Percentiles rank a stretch among this genome's conserved stretches.
These are phyloP conservation scores for Purpureocillium lavendulum DNA, from an alignment of 2,329 filamentous ascomycete genomes.

Conservation along the genomic window DNA sequence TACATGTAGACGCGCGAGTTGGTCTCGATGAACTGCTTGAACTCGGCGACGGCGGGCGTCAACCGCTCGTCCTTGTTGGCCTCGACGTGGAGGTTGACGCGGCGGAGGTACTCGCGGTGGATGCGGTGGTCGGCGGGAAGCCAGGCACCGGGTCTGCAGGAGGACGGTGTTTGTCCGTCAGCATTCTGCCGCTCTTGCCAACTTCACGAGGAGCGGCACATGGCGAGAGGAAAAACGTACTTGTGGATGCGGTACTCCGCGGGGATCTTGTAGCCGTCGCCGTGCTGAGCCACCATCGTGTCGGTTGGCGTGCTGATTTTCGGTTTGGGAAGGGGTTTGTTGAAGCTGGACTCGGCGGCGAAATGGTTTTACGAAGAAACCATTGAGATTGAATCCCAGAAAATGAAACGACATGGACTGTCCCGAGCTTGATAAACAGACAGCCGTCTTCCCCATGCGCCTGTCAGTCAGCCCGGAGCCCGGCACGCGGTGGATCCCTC, in stretches of 20 bases:
- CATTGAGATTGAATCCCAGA: too few relatives aligned
- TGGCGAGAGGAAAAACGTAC: constrained; percentile 27
- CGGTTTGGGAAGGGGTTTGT: too few relatives aligned
- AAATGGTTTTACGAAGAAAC: too few relatives aligned
- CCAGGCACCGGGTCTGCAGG: constrained; percentile 50
- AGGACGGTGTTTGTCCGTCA: background rate
- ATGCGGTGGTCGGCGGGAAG: constrained; percentile 54
- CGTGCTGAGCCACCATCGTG: constrained; percentile 42
- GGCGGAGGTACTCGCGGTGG: constrained; percentile 54
- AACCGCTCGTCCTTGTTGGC: constrained; percentile 37
- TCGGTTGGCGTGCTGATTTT: too few relatives aligned
- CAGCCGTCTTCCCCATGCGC: too few relatives aligned
- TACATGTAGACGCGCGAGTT: constrained; percentile 59
- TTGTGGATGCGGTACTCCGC: constrained; percentile 34
- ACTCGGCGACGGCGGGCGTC: constrained; percentile 53
- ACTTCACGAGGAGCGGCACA: too few relatives aligned
- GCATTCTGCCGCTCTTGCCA: too few relatives aligned
- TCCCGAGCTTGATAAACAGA: too few relatives aligned
- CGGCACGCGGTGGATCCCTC: background rate
- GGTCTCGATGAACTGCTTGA: constrained; percentile 56
- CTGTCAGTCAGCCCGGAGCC: background rate
- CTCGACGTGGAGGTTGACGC: constrained; percentile 47
- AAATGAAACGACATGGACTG: too few relatives aligned
- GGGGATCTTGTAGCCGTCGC: constrained; percentile 43
- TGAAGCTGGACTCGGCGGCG: too few relatives aligned